Conservation (phyloP, 2,329 filamentous ascomycete species). For the Diplodia scrobiculata region DNA sequence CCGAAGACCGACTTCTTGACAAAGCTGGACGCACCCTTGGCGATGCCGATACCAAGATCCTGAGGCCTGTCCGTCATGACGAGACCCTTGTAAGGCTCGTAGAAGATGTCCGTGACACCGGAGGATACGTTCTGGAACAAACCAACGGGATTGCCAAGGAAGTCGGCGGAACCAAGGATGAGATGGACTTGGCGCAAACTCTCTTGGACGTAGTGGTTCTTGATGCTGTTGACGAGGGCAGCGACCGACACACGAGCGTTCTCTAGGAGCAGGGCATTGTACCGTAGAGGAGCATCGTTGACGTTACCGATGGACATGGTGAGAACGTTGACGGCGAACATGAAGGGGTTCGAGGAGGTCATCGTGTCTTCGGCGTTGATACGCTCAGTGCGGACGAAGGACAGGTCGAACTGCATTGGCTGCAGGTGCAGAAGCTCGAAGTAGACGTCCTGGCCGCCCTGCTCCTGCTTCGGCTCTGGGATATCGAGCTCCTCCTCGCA, state of each 20-base stretch:
- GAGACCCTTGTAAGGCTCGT: constrained; percentile 96
- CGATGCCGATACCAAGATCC: constrained; percentile 91
- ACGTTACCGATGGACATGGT: constrained; percentile 99
- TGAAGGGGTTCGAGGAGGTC: constrained; percentile 83
- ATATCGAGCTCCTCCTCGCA: constrained; percentile 90
- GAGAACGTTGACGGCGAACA: constrained; percentile 98
- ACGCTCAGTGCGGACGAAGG: constrained; percentile 93
- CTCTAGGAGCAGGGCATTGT: constrained; percentile 92
- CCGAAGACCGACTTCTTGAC: constrained; percentile 99
- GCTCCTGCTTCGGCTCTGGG: constrained; percentile 82
- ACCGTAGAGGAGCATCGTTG: constrained; percentile 91
- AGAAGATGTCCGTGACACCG: constrained; percentile 96
- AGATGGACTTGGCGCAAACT: constrained; percentile 95
- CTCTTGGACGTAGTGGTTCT: constrained; percentile 95
- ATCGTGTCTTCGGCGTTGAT: constrained; percentile 96
- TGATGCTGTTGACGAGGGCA: constrained; percentile 80
- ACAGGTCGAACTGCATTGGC: constrained; percentile 96
- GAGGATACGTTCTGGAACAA: constrained; percentile 98
- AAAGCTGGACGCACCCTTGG: constrained; percentile 94
- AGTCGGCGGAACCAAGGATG: constrained; percentile 94
- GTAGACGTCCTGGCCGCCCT: constrained; percentile 91
- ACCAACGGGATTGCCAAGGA: constrained; percentile 94
- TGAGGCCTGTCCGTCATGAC: constrained; percentile 95
- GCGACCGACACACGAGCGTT: constrained; percentile 89
- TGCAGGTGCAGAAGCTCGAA: constrained; percentile 97